phyloP scores from a whole-genome alignment of 768 basidiomycete genomes.

The Ramaria sp. region DNA sequence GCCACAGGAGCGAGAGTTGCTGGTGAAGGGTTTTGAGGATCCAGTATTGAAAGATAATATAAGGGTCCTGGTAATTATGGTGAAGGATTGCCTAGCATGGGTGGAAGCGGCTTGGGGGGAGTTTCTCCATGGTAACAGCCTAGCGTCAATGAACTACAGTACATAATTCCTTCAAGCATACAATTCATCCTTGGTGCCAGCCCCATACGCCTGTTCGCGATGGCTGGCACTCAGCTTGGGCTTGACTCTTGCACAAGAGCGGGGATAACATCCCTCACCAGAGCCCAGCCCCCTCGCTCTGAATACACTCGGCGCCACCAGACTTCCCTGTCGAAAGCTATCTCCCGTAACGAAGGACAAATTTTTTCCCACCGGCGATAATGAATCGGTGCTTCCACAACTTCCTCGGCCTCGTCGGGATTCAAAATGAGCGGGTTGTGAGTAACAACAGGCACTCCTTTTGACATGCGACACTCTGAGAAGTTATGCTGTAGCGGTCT shows the following conservation, averaged over 20 bases:
- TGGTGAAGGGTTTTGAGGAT: slow-evolving; percentile 62
- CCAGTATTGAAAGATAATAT: slow-evolving; percentile 29
- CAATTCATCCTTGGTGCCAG: no score
- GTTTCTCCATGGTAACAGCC: slow-evolving; percentile 13
- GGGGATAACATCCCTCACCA: neutral
- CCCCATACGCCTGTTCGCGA: no score
- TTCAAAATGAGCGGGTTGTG: neutral
- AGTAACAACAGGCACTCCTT: neutral
- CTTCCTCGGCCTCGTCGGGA: neutral
- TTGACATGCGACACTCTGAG: neutral
- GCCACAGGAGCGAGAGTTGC: slow-evolving; percentile 9
- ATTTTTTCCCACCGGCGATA: slow-evolving; percentile 6
- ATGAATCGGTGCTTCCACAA: slow-evolving; percentile 3
- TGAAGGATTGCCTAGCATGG: slow-evolving; percentile 41
- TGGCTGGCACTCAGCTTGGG: no score
- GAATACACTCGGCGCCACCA: slow-evolving; percentile 5
- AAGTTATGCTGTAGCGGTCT: neutral
- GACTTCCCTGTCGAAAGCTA: slow-evolving; percentile 1
- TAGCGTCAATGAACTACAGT: neutral
- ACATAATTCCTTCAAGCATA: no score
- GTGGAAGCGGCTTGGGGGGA: slow-evolving; percentile 45
- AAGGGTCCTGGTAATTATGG: slow-evolving; percentile 19
- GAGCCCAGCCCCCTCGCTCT: slow-evolving; percentile 6
- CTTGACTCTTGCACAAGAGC: neutral
- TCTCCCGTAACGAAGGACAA: neutral